These are phyloP conservation scores for Penicillium maclennaniae DNA, from an alignment of 495 filamentous ascomycete species.

Conservation along the genomic window DNA sequence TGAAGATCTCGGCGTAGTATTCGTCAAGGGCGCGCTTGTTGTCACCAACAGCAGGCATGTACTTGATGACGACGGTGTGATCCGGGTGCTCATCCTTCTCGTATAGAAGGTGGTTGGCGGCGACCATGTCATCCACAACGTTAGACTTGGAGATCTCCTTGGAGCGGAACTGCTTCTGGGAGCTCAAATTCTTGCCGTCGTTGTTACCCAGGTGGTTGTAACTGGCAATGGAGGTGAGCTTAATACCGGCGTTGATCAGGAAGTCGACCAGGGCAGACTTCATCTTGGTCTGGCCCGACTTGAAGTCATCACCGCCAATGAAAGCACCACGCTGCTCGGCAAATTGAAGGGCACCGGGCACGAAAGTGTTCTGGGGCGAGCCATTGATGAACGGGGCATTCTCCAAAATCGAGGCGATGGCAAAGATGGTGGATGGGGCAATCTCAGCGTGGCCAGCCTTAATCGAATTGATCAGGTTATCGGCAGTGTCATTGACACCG, in stretches of 20 bases:
- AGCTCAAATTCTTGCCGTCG: conserved; percentile 97
- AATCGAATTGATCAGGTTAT: conserved; percentile 86
- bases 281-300: conserved; percentile 99
- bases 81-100: conserved; percentile 82
- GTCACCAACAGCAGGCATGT: conserved; percentile 98
- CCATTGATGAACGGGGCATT: conserved; percentile 96
- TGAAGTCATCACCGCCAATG: conserved; percentile 98
- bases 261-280: conserved; percentile 98
- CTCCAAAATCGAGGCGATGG: conserved; percentile 89
- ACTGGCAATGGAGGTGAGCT: conserved; percentile 96
- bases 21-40: conserved; percentile 99
- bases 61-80: conserved; percentile 92
- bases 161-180: conserved; percentile 95
- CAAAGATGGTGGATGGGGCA: conserved; percentile 91
- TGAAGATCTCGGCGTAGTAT: conserved; percentile 99
- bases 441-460: conserved; percentile 83
- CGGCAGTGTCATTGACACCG: conserved; percentile 94
- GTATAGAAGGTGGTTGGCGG: conserved; percentile 88
- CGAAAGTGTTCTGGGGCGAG: conserved; percentile 98
- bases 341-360: conserved; percentile 84
- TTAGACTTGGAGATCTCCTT: conserved; percentile 99
- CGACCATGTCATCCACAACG: conserved; percentile 99
- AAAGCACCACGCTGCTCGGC: conserved; percentile 87
- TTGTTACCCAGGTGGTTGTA: conserved; percentile 99
- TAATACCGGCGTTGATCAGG: conserved; percentile 97